Conservation (phyloP, 139 green algal genomes). For the Chlorella sp. region DNA sequence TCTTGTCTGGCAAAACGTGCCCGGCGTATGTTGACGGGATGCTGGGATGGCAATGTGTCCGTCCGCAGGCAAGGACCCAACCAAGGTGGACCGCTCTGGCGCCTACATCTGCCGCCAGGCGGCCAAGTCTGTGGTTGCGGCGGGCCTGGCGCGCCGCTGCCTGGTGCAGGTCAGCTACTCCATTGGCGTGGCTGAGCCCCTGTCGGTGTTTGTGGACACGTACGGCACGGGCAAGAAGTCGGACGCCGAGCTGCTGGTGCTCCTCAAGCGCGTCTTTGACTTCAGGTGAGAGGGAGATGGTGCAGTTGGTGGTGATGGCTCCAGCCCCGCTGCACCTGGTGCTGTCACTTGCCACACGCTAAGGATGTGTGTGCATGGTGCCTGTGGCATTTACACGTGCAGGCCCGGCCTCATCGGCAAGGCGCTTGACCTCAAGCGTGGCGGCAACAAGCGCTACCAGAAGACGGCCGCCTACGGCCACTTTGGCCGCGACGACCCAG, state of each 20-base stretch:
- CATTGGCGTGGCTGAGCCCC: conserved; percentile 94
- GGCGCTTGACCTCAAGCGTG: conserved; percentile 89
- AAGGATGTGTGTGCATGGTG: too few species aligned
- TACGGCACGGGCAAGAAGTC: conserved; percentile 91
- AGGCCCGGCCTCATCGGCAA: conserved; percentile 31
- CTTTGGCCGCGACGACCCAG: conserved; percentile 88
- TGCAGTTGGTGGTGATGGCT: too few species aligned
- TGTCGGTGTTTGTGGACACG: conserved; percentile 96
- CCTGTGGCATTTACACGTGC: too few species aligned
- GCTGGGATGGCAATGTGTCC: too few species aligned
- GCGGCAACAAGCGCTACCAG: conserved; percentile 82
- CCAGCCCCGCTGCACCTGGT: too few species aligned
- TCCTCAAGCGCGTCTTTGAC: conserved; percentile 87
- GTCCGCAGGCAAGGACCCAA: conserved; percentile 92
- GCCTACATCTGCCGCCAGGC: conserved; percentile 99
- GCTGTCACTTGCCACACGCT: too few species aligned
- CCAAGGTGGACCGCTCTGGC: conserved; percentile 78
- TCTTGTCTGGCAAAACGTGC: too few species aligned
- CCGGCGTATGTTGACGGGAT: too few species aligned
- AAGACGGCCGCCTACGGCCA: conserved; percentile 96
- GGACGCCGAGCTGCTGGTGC: conserved; percentile 86
- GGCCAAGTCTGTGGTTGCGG: conserved; percentile 95
- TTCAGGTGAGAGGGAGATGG: conserved; percentile 69
- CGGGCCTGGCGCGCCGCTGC: conserved; percentile 68
- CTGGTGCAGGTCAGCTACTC: conserved; percentile 90